Conservation (phyloP, 768 basidiomycete genomes). For the Lanmaoa pseudosensibilis region DNA sequence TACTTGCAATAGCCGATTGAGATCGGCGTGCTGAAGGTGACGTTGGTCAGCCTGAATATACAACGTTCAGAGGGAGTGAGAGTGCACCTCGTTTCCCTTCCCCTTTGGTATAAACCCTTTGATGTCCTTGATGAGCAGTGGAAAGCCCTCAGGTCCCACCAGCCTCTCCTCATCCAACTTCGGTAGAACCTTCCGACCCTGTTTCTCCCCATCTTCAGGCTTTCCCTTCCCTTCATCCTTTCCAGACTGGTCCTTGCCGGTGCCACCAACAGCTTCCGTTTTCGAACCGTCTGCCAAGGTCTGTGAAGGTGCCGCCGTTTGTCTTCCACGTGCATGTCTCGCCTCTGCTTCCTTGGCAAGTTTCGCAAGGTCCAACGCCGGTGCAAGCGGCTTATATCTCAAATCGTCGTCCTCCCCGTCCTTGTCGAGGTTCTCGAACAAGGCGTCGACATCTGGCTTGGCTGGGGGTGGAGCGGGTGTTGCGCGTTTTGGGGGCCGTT, state of each 20-base stretch:
- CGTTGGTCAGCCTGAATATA: background rate
- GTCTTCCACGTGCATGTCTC: conserved; percentile 36
- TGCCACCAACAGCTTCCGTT: conserved; percentile 24
- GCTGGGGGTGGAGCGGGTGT: conserved; percentile 15
- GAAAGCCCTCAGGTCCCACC: conserved; percentile 74
- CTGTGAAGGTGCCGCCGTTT: conserved; percentile 39
- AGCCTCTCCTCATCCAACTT: conserved; percentile 78
- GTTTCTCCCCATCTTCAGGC: conserved; percentile 28
- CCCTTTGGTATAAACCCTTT: conserved; percentile 81
- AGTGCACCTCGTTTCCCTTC: conserved; percentile 85
- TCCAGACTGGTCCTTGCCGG: background rate
- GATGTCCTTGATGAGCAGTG: conserved; percentile 69
- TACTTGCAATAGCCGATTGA: conserved; percentile 73
- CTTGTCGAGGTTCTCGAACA: conserved; percentile 50
- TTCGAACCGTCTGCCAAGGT: conserved; percentile 50
- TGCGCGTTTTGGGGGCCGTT: conserved; percentile 28
- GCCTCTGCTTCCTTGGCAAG: conserved; percentile 57
- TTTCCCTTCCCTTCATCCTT: conserved; percentile 13
- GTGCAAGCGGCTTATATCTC: conserved; percentile 47
- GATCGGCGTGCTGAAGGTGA: conserved; percentile 63
- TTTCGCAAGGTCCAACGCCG: conserved; percentile 52
- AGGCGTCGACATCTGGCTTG: conserved; percentile 37
- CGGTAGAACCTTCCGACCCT: conserved; percentile 36
- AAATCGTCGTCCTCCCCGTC: conserved; percentile 47
- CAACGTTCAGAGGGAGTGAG: background rate